Percentiles rank a stretch among this genome's conserved stretches.
Evolutionary conservation across 2,329 filamentous ascomycete species (phyloP).

Genomic region (Diaporthe sp.): DNA sequence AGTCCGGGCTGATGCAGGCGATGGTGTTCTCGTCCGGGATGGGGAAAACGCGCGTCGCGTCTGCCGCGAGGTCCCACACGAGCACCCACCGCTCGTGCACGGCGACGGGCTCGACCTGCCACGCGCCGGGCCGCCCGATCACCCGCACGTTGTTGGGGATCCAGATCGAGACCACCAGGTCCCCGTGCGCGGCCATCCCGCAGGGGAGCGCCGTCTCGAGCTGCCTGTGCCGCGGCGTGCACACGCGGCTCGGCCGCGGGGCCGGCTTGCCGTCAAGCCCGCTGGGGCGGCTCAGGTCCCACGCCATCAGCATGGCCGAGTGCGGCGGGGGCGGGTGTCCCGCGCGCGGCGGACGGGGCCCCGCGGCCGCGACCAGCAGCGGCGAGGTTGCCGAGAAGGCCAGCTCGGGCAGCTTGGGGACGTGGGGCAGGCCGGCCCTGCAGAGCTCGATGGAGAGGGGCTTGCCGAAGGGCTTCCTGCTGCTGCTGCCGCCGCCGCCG

Average conservation of each 20-base stretch:
- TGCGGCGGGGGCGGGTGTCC: slow-evolving; percentile 55
- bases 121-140: slow-evolving; percentile 49
- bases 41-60: slow-evolving; percentile 53
- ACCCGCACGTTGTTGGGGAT: slow-evolving; percentile 55
- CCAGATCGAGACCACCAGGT: slow-evolving; percentile 56
- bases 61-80: slow-evolving; percentile 56
- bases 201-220: slow-evolving; percentile 57
- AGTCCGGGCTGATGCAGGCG: slow-evolving; percentile 57
- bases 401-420: slow-evolving; percentile 57
- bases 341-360: slow-evolving; percentile 54
- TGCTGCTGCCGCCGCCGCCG: background rate
- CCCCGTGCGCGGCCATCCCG: slow-evolving; percentile 54
- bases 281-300: slow-evolving; percentile 51
- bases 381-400: slow-evolving; percentile 56
- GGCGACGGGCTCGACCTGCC: slow-evolving; percentile 51
- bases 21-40: slow-evolving; percentile 54
- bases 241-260: slow-evolving; percentile 51
- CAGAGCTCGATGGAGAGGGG: slow-evolving; percentile 52
- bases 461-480: slow-evolving; percentile 53
- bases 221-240: slow-evolving; percentile 54
- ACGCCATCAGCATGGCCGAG: slow-evolving; percentile 56
- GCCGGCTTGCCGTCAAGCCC: slow-evolving; percentile 32
- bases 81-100: slow-evolving; percentile 53
- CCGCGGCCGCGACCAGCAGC: slow-evolving; percentile 54
- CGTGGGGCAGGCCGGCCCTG: slow-evolving; percentile 52